A percentile compares a stretch with the other conserved stretches of the same genome.
phyloP scores from a whole-genome alignment of 352 stramenopile genomes.

The Plasmopara halstedii region DNA sequence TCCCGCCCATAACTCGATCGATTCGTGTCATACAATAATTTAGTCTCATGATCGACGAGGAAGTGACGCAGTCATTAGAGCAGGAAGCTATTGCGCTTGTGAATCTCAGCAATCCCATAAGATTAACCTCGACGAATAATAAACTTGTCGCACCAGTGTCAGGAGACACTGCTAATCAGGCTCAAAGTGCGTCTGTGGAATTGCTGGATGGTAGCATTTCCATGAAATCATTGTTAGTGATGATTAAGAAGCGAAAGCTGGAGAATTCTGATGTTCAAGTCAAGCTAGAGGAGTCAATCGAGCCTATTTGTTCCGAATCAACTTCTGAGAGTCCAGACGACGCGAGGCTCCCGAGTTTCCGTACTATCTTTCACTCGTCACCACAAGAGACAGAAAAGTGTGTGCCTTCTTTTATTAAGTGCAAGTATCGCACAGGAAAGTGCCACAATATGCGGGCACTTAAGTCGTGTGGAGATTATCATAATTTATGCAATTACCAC shows the following conservation, averaged over 20 bases:
- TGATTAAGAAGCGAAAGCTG: slow-evolving; percentile 54
- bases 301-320: slow-evolving; percentile 1
- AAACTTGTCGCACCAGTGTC: slow-evolving; percentile 1
- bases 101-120: slow-evolving; percentile 39
- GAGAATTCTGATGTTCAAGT: slow-evolving; percentile 8
- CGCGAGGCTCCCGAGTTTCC: slow-evolving; percentile 54
- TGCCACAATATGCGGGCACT: slow-evolving; percentile 61
- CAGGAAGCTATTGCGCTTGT: slow-evolving; percentile 66
- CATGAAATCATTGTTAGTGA: slow-evolving; percentile 62
- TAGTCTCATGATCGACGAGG: slow-evolving; percentile 40
- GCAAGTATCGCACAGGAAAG: slow-evolving; percentile 79
- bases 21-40: slow-evolving; percentile 3
- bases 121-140: slow-evolving; percentile 11
- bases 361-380: slow-evolving; percentile 45
- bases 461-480: slow-evolving; percentile 72
- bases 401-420: slow-evolving; percentile 44
- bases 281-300: slow-evolving; percentile 2
- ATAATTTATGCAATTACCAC: slow-evolving; percentile 82
- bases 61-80: slow-evolving; percentile 38
- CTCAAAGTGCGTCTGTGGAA: slow-evolving; percentile 11
- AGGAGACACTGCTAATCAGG: not conserved
- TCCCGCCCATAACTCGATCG: slow-evolving; percentile 9
- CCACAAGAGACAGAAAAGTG: slow-evolving; percentile 4
- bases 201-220: slow-evolving; percentile 42
- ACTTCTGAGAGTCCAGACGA: not conserved